A percentile compares a stretch with the other conserved stretches of the same genome.
Conservation (phyloP, 768 basidiomycete genomes). For the Panaeolus papilionaceus region DNA sequence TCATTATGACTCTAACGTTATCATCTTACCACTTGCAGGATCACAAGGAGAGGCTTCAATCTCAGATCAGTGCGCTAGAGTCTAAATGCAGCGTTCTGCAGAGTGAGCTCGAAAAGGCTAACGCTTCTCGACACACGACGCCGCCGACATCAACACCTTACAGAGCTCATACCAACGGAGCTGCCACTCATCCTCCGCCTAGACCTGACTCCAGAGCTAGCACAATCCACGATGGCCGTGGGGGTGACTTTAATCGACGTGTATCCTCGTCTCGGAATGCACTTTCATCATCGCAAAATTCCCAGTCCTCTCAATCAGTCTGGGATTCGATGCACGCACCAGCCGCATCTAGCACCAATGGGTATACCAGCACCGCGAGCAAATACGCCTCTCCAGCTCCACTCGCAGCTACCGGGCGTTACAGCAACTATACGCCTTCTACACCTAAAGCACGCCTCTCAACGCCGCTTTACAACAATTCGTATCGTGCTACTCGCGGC, state of each 20-base stretch:
- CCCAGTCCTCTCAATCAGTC: constrained; percentile 64
- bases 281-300: constrained; percentile 28
- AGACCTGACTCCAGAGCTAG: constrained; percentile 83
- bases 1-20: constrained; percentile 6
- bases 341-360: constrained; percentile 34
- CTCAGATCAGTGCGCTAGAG: constrained; percentile 70
- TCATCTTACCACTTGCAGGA: constrained; percentile 50
- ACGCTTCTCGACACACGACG: constrained; percentile 26
- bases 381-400: constrained; percentile 35
- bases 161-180: constrained; percentile 46
- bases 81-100: constrained; percentile 62
- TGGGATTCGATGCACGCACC: constrained; percentile 71
- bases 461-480: constrained; percentile 29
- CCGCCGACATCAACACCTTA: constrained; percentile 40
- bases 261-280: constrained; percentile 34
- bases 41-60: constrained; percentile 70
- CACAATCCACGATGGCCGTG: constrained; percentile 59
- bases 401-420: constrained; percentile 43
- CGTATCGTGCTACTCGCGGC: constrained; percentile 36
- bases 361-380: constrained; percentile 32
- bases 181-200: constrained; percentile 49
- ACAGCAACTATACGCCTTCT: constrained; percentile 41
- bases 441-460: constrained; percentile 40
- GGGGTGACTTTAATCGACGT: constrained; percentile 56
- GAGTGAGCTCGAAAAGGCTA: constrained; percentile 60